These are phyloP conservation scores for Xylariaceae sp. DNA, from an alignment of 2,329 filamentous ascomycete species.

Conservation along the genomic window DNA sequence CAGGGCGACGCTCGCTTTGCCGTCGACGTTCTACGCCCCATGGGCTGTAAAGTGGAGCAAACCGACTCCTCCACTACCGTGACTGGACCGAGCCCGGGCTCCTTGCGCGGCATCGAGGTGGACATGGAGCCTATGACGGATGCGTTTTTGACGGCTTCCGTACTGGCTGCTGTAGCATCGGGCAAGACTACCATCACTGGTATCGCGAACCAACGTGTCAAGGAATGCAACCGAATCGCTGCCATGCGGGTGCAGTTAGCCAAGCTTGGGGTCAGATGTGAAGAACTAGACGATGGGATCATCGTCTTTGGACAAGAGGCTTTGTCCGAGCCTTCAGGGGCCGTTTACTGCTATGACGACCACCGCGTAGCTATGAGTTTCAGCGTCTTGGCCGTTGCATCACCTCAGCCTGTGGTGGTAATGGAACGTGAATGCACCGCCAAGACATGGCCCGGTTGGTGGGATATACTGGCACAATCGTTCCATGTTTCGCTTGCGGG, in stretches of 20 bases:
- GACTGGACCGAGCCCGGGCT: slow-evolving; percentile 74
- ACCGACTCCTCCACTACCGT: slow-evolving; percentile 85
- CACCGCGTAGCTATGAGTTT: slow-evolving; percentile 99
- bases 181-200: slow-evolving; percentile 84
- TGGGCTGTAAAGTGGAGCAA: slow-evolving; percentile 90
- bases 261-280: slow-evolving; percentile 85
- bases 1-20: slow-evolving; percentile 96
- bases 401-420: slow-evolving; percentile 69
- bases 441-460: slow-evolving; percentile 99
- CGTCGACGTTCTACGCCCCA: slow-evolving; percentile 80
- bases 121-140: slow-evolving; percentile 99
- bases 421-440: slow-evolving; percentile 88
- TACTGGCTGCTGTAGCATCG: slow-evolving; percentile 82
- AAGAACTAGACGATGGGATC: slow-evolving; percentile 93
- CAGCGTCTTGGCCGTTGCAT: slow-evolving; percentile 74
- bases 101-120: slow-evolving; percentile 70
- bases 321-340: slow-evolving; percentile 54
- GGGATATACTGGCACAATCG: slow-evolving; percentile 77
- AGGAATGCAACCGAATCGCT: slow-evolving; percentile 93
- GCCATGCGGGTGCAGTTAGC: slow-evolving; percentile 94
- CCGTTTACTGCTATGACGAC: slow-evolving; percentile 92
- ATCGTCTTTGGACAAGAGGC: slow-evolving; percentile 56
- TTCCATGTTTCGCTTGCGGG: slow-evolving; percentile 78
- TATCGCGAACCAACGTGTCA: slow-evolving; percentile 96
- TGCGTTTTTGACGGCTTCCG: slow-evolving; percentile 91